Percentiles rank a stretch among this genome's conserved stretches.
phyloP scores from a whole-genome alignment of 2,329 filamentous ascomycete species.

The Dryadomyces sulphureus region DNA sequence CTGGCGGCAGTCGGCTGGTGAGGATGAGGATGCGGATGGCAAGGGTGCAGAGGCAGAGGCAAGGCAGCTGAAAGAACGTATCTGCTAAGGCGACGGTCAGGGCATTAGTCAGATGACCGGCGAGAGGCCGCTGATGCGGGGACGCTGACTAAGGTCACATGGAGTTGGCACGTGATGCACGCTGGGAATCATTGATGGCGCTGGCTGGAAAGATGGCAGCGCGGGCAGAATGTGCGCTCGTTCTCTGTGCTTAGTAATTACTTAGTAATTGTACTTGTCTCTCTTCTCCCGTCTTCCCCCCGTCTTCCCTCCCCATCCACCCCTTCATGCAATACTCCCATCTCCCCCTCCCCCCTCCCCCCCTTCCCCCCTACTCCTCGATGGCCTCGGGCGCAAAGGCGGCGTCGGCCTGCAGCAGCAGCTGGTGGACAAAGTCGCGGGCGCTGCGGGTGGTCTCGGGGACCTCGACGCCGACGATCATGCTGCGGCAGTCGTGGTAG shows the following conservation, averaged over 20 bases:
- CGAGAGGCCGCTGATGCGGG: background rate
- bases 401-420: conserved; percentile 7
- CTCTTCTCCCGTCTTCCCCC: background rate
- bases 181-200: too few species aligned
- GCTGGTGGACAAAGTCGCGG: conserved; percentile 3
- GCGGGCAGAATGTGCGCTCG: too few species aligned
- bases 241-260: background rate
- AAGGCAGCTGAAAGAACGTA: background rate
- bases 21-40: too few species aligned
- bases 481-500: conserved; percentile 33
- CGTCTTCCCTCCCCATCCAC: background rate
- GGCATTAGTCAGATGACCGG: background rate
- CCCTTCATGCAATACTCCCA: background rate
- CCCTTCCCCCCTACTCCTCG: background rate
- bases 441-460: conserved; percentile 7
- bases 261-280: too few species aligned
- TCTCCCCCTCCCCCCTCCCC: background rate
- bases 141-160: background rate
- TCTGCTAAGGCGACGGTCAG: background rate
- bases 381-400: conserved; percentile 3
- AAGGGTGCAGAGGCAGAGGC: background rate
- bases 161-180: too few species aligned
- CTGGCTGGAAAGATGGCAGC: too few species aligned
- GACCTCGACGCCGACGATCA: conserved; percentile 26
- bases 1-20: too few species aligned